Percentiles rank a stretch among this genome's conserved stretches.
Evolutionary conservation across 2,329 filamentous ascomycete genomes (phyloP).

Genomic region (Chaetomium sp.): DNA sequence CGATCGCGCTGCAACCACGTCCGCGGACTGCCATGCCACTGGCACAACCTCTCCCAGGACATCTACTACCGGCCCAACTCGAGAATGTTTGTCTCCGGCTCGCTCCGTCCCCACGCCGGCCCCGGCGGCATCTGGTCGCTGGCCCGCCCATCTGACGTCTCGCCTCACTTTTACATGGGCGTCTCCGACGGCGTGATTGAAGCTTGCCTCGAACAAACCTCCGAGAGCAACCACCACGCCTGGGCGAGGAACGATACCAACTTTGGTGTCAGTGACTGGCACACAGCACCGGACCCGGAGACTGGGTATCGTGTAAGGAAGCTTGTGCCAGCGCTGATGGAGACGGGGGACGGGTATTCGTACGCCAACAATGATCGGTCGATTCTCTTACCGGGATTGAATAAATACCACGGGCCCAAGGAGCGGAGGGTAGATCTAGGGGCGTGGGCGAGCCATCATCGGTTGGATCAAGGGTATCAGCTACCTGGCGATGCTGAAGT

Average conservation of each 20-base stretch:
- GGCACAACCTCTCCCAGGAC: conserved; percentile 39
- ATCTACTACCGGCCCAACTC: conserved; percentile 45
- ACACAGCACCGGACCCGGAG: not conserved
- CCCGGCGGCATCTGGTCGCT: conserved; percentile 39
- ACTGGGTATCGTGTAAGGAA: conserved; percentile 12
- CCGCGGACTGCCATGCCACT: conserved; percentile 35
- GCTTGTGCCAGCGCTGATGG: conserved; percentile 19
- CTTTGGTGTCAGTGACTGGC: conserved; percentile 20
- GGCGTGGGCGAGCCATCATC: conserved; percentile 17
- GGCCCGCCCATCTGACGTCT: conserved; percentile 40
- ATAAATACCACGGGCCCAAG: conserved; percentile 13
- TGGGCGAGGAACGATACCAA: conserved; percentile 16
- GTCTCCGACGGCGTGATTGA: conserved; percentile 43
- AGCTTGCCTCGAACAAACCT: conserved; percentile 28
- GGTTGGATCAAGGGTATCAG: conserved; percentile 24
- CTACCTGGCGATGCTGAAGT: conserved; percentile 14
- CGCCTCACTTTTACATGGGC: conserved; percentile 44
- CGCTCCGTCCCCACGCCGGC: conserved; percentile 17
- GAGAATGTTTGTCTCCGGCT: conserved; percentile 38
- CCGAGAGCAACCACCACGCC: conserved; percentile 4
- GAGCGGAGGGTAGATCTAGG: not conserved
- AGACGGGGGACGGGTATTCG: conserved; percentile 21
- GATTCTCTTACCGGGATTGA: conserved; percentile 20
- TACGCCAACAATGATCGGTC: conserved; percentile 18
- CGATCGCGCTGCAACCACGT: conserved; percentile 31